Conservation (phyloP, 1,284 basidiomycete genomes). For the Wallemia ichthyophaga region DNA sequence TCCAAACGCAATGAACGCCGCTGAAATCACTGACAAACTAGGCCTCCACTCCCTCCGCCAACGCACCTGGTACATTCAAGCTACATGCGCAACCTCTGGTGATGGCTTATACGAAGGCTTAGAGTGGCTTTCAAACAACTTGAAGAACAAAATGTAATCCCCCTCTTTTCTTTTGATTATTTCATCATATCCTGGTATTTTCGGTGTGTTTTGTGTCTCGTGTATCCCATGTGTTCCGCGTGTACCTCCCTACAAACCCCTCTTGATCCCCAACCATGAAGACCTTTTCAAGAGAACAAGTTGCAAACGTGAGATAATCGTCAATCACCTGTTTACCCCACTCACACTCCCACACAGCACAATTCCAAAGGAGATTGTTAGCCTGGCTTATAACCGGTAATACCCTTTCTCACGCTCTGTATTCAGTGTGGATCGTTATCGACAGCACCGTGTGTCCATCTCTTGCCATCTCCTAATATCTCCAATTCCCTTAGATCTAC, state of each 20-base stretch:
- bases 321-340: too few species aligned
- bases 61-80: constrained; percentile 98
- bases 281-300: neutral
- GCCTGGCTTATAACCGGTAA: neutral
- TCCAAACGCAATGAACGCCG: constrained; percentile 97
- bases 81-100: constrained; percentile 92
- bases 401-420: neutral
- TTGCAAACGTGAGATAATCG: neutral
- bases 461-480: neutral
- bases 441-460: neutral
- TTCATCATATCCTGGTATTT: neutral
- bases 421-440: neutral
- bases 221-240: too few species aligned
- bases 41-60: constrained; percentile 89
- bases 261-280: too few species aligned
- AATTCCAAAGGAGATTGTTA: neutral
- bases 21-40: constrained; percentile 98
- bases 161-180: neutral
- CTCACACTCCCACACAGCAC: neutral
- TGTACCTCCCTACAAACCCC: too few species aligned
- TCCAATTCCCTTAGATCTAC: neutral
- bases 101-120: constrained; percentile 98
- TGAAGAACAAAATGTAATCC: constrained; percentile 14
- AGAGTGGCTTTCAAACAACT: constrained; percentile 36
- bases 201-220: neutral